A percentile compares a stretch with the other conserved stretches of the same genome.
phyloP scores from a whole-genome alignment of 768 basidiomycete species.

The Auricularia cornea region DNA sequence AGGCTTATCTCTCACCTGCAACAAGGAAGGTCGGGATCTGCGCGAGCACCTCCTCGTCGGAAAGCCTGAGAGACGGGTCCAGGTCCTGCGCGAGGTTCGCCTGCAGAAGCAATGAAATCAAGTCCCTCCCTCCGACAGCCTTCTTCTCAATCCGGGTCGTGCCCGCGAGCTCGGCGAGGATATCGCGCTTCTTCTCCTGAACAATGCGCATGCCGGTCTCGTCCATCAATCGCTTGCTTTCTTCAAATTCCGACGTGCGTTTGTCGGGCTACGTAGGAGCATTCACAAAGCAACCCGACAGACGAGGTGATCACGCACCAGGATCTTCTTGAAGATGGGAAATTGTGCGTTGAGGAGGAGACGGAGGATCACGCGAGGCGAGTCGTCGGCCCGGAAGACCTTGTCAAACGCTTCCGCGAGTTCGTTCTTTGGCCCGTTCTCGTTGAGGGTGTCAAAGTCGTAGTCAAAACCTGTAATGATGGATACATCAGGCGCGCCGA shows the following conservation, averaged over 20 bases:
- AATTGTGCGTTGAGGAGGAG: slow-evolving; percentile 15
- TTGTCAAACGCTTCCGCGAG: slow-evolving; percentile 26
- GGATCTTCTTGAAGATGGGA: not conserved
- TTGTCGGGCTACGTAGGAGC: slow-evolving; percentile 1
- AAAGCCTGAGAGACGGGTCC: slow-evolving; percentile 15
- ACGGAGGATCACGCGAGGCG: slow-evolving; percentile 14
- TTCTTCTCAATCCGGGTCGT: not conserved
- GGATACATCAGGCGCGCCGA: not conserved
- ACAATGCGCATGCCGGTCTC: not conserved
- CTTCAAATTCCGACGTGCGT: not conserved
- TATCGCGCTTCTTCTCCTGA: not conserved
- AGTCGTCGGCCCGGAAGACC: slow-evolving; percentile 16
- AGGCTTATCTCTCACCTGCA: slow-evolving; percentile 34
- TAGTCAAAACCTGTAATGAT: slow-evolving; percentile 31
- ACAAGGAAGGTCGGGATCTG: slow-evolving; percentile 54
- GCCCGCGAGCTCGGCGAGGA: not conserved
- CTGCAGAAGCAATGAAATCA: slow-evolving; percentile 20
- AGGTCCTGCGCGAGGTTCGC: slow-evolving; percentile 25
- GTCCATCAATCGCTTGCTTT: not conserved
- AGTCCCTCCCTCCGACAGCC: slow-evolving; percentile 14
- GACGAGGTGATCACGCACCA: not conserved
- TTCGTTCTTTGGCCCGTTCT: slow-evolving; percentile 19
- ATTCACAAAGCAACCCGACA: not conserved
- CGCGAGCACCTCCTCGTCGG: slow-evolving; percentile 23
- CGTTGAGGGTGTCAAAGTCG: slow-evolving; percentile 24